These are phyloP conservation scores for Austroboletus eburneus DNA, from an alignment of 768 basidiomycete genomes.

Conservation along the genomic window DNA sequence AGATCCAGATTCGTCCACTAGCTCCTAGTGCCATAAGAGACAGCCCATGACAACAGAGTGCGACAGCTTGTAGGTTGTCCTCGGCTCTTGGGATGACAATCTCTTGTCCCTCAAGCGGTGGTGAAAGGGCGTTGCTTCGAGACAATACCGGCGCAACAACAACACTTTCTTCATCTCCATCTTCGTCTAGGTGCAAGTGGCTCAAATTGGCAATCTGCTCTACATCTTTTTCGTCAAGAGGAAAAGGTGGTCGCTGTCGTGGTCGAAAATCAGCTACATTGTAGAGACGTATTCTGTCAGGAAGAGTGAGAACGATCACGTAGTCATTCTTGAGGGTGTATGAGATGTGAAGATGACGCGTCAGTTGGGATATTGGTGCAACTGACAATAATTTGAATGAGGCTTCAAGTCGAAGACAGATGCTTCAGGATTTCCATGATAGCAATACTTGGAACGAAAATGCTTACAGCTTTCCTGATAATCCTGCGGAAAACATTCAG, in stretches of 20 bases:
- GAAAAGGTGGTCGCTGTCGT: constrained; percentile 40
- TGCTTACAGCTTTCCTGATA: constrained; percentile 70
- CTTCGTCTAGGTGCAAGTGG: constrained; percentile 27
- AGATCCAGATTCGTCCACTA: constrained; percentile 24
- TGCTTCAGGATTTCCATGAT: constrained; percentile 4
- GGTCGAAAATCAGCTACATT: constrained; percentile 46
- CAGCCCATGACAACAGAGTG: constrained; percentile 41
- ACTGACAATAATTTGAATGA: constrained; percentile 63
- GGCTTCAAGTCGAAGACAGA: constrained; percentile 38
- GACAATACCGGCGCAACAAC: constrained; percentile 1
- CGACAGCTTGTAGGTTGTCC: constrained; percentile 36
- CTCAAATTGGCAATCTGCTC: constrained; percentile 19
- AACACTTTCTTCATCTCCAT: constrained; percentile 21
- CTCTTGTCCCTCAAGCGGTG: constrained; percentile 19
- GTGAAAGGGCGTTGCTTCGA: constrained; percentile 12
- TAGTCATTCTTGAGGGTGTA: constrained; percentile 48
- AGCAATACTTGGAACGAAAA: not conserved
- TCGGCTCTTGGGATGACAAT: constrained; percentile 13
- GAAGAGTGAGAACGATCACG: constrained; percentile 45
- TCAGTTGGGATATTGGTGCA: constrained; percentile 39
- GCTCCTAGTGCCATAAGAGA: constrained; percentile 20
- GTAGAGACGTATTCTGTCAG: constrained; percentile 39
- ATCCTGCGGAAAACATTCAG: constrained; percentile 44
- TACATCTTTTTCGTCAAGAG: constrained; percentile 28
- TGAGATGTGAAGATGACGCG: constrained; percentile 38